Evolutionary conservation across 768 basidiomycete species (phyloP).

Genomic region (Tylopilus subfusipes): DNA sequence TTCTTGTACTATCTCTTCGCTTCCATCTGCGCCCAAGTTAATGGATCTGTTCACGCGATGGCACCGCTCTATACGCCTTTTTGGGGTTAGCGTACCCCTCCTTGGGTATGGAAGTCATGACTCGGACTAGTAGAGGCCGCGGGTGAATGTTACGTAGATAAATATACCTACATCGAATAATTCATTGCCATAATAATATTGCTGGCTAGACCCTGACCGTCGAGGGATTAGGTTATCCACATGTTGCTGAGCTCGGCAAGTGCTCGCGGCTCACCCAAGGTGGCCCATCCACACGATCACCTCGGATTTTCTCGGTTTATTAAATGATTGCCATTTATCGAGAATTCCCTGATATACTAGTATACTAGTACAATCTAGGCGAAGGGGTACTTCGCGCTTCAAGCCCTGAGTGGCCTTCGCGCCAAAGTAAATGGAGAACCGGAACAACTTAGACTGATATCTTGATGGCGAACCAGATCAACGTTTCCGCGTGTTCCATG

Average conservation of each 20-base stretch:
- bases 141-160: constrained; percentile 13
- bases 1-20: constrained; percentile 21
- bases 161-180: constrained; percentile 29
- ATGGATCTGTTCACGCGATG: constrained; percentile 24
- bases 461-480: not conserved
- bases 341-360: constrained; percentile 2
- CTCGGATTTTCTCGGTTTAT: constrained; percentile 23
- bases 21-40: constrained; percentile 14
- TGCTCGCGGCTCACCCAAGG: not conserved
- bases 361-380: constrained; percentile 11
- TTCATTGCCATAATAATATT: constrained; percentile 23
- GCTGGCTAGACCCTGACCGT: not conserved
- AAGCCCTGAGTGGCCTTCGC: not conserved
- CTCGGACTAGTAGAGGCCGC: constrained; percentile 9
- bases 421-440: constrained; percentile 1
- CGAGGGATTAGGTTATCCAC: not conserved
- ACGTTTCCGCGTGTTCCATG: constrained; percentile 1
- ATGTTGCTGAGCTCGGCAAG: not conserved
- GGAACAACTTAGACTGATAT: not conserved
- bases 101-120: constrained; percentile 2
- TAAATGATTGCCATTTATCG: constrained; percentile 19
- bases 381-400: not conserved
- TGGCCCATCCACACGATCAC: constrained; percentile 26
- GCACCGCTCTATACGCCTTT: constrained; percentile 10
- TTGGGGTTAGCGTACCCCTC: constrained; percentile 3